phyloP scores from a whole-genome alignment of 352 stramenopile genomes.

The Pythium periplocum region DNA sequence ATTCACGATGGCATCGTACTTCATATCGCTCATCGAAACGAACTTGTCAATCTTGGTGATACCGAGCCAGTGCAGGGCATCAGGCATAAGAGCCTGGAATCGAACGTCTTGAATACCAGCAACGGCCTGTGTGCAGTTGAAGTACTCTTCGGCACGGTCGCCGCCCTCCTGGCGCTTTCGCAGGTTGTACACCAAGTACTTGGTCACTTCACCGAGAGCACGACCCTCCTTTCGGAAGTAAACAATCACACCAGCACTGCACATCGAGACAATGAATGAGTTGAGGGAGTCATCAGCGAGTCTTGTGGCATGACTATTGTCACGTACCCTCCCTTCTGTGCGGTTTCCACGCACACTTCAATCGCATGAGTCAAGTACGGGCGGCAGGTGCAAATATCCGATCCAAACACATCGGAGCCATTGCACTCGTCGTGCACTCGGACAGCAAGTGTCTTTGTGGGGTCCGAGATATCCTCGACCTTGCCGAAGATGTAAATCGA shows the following conservation, averaged over 20 bases:
- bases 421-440: conserved; percentile 99
- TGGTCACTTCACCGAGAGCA: conserved; percentile 97
- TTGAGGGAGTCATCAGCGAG: not conserved
- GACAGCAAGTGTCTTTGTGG: conserved; percentile 95
- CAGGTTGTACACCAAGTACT: conserved; percentile 99
- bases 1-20: conserved; percentile 98
- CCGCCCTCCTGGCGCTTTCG: conserved; percentile 97
- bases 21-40: conserved; percentile 99
- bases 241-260: conserved; percentile 93
- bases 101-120: conserved; percentile 96
- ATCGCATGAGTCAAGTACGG: conserved; percentile 99
- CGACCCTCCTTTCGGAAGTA: conserved; percentile 99
- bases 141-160: conserved; percentile 97
- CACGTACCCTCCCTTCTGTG: conserved; percentile 92
- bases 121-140: conserved; percentile 98
- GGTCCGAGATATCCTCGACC: conserved; percentile 94
- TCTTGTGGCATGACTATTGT: not conserved
- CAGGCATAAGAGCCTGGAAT: conserved; percentile 99
- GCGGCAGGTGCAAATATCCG: conserved; percentile 99
- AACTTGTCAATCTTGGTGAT: conserved; percentile 93
- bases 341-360: conserved; percentile 98
- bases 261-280: conserved; percentile 1
- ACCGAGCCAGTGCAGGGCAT: conserved; percentile 98
- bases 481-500: conserved; percentile 99
- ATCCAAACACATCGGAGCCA: conserved; percentile 97